phyloP scores from a whole-genome alignment of 768 basidiomycete genomes.

The Macrolepiota albuminosa region DNA sequence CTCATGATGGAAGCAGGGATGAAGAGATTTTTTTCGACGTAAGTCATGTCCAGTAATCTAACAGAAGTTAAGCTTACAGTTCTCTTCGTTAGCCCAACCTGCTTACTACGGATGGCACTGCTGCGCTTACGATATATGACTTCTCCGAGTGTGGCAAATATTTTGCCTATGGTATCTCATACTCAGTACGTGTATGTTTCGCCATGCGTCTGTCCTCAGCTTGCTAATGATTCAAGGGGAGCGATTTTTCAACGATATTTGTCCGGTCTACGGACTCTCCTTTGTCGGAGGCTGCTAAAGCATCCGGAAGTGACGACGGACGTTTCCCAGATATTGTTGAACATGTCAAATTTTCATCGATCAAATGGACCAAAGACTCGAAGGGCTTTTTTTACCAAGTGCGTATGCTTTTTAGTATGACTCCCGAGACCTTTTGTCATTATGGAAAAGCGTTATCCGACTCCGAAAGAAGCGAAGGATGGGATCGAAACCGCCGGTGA shows the following conservation, averaged over 20 bases:
- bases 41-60: slow-evolving; percentile 14
- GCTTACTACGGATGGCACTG: slow-evolving; percentile 68
- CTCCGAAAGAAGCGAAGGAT: slow-evolving; percentile 38
- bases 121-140: slow-evolving; percentile 49
- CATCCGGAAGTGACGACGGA: slow-evolving; percentile 39
- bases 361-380: slow-evolving; percentile 74
- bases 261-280: slow-evolving; percentile 60
- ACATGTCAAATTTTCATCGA: slow-evolving; percentile 71
- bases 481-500: slow-evolving; percentile 61
- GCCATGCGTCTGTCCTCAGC: background rate
- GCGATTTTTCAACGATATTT: slow-evolving; percentile 68
- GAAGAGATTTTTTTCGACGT: slow-evolving; percentile 82
- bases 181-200: slow-evolving; percentile 41
- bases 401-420: background rate
- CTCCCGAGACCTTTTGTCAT: slow-evolving; percentile 6
- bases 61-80: background rate
- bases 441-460: slow-evolving; percentile 49
- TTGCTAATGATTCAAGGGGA: slow-evolving; percentile 43
- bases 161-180: slow-evolving; percentile 73
- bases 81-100: slow-evolving; percentile 51
- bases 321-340: slow-evolving; percentile 63
- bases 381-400: slow-evolving; percentile 85
- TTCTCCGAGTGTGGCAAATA: slow-evolving; percentile 68
- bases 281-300: slow-evolving; percentile 37
- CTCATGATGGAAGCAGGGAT: slow-evolving; percentile 34